Percentiles rank a stretch among this genome's conserved stretches.
These are phyloP conservation scores for Blumeria hordei DNA, from an alignment of 2,329 filamentous ascomycete species.

Conservation along the genomic window DNA sequence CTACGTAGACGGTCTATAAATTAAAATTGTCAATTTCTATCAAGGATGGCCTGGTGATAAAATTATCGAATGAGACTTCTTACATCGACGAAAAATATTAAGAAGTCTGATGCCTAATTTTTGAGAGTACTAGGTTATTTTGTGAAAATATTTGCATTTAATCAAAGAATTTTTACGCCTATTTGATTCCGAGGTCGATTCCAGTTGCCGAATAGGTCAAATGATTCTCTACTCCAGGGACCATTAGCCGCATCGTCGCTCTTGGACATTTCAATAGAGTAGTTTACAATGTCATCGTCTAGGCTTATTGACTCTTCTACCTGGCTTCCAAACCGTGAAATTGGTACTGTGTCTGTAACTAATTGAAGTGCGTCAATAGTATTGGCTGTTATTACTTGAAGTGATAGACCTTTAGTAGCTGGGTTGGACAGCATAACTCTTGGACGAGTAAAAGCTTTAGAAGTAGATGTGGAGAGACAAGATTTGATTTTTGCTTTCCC, in stretches of 20 bases:
- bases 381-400: conserved; percentile 8
- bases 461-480: background rate
- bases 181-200: conserved; percentile 5
- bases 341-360: conserved; percentile 4
- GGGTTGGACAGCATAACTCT: conserved; percentile 9
- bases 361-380: conserved; percentile 7
- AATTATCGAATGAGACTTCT: too few relatives aligned
- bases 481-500: background rate
- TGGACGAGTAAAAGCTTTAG: background rate
- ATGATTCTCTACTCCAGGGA: conserved; percentile 16
- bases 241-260: conserved; percentile 5
- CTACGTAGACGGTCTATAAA: too few relatives aligned
- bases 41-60: too few relatives aligned
- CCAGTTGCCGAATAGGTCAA: conserved; percentile 15
- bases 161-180: background rate
- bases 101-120: too few relatives aligned
- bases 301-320: background rate
- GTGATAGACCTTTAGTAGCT: conserved; percentile 10
- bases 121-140: too few relatives aligned
- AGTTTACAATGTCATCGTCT: background rate
- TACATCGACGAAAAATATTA: too few relatives aligned
- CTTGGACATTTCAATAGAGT: background rate
- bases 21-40: too few relatives aligned
- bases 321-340: conserved; percentile 3
- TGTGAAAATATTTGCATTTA: too few relatives aligned